phyloP scores from a whole-genome alignment of 495 filamentous ascomycete genomes.

The Cercophora sp. region DNA sequence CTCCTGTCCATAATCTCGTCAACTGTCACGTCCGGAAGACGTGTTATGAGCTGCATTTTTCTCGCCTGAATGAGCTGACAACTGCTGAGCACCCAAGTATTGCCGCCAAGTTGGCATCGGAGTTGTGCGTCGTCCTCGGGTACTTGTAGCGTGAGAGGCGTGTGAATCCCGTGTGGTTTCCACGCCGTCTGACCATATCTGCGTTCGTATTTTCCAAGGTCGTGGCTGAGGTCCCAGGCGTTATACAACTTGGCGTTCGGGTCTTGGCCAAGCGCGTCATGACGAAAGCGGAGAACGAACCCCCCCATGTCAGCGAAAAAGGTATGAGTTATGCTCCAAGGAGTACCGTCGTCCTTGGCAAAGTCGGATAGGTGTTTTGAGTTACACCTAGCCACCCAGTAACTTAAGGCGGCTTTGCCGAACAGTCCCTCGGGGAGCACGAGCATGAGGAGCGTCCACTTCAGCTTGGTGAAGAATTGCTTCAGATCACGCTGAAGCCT shows the following conservation, averaged over 20 bases:
- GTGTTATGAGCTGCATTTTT: neutral
- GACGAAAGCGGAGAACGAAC: neutral
- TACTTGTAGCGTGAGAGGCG: neutral
- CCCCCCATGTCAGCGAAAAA: conserved; percentile 4
- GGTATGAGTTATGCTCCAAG: neutral
- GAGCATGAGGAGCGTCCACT: neutral
- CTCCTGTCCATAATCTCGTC: neutral
- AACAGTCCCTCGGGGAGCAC: neutral
- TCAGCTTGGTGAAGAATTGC: neutral
- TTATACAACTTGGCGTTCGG: neutral
- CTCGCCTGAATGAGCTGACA: neutral
- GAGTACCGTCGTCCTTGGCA: neutral
- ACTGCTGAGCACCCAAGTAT: neutral
- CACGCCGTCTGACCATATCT: neutral
- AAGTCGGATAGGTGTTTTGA: neutral
- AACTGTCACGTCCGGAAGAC: neutral
- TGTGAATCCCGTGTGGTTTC: neutral
- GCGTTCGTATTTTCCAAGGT: neutral
- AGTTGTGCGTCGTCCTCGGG: no score
- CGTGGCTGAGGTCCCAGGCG: neutral
- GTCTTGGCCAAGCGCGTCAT: neutral
- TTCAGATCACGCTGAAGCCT: neutral
- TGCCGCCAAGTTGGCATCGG: neutral
- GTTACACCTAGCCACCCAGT: neutral
- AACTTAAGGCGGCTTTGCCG: neutral